Percentiles rank a stretch among this genome's conserved stretches.
Conservation (phyloP, 768 basidiomycete genomes). For the Russula lepida region DNA sequence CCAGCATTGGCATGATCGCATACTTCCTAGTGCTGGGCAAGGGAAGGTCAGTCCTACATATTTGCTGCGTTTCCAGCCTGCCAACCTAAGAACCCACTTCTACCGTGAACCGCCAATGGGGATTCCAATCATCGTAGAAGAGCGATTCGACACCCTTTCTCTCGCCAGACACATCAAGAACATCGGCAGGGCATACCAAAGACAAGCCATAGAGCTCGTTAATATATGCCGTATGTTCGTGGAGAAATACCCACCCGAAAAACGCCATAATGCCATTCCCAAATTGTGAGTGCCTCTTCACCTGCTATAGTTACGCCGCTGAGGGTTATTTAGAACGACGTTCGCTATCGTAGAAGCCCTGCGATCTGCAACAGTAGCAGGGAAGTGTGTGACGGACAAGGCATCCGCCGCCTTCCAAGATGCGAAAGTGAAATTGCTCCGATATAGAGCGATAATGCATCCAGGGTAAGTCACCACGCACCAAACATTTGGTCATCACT, state of each 20-base stretch:
- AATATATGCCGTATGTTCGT: conserved; percentile 5
- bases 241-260: neutral
- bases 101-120: neutral
- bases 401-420: conserved; percentile 1
- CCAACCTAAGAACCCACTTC: neutral
- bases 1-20: neutral
- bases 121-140: neutral
- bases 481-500: no score
- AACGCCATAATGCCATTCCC: neutral
- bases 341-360: neutral
- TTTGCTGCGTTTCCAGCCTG: neutral
- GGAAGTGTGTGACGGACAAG: neutral
- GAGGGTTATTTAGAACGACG: neutral
- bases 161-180: conserved; percentile 6
- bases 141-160: neutral
- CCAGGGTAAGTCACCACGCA: neutral
- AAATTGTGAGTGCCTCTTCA: neutral
- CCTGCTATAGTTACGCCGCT: neutral
- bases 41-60: neutral
- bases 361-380: neutral
- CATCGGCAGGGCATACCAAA: conserved; percentile 5
- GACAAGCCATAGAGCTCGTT: conserved; percentile 1
- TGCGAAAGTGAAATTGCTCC: neutral
- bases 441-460: neutral
- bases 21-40: neutral